phyloP scores from a whole-genome alignment of 2,329 filamentous ascomycete genomes.

The Paecilomyces fulvus region DNA sequence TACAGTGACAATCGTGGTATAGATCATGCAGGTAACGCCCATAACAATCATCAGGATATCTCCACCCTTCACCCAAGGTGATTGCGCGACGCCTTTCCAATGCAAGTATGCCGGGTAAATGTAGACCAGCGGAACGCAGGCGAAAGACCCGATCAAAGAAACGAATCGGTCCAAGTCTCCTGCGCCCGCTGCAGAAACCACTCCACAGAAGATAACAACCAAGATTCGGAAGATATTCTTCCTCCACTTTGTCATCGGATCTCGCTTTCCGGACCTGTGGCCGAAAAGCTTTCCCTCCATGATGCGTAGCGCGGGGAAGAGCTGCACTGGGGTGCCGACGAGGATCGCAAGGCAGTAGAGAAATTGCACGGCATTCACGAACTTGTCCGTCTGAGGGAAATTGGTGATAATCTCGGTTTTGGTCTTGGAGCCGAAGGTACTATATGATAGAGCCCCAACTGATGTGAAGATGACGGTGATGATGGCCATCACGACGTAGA shows the following conservation, averaged over 20 bases:
- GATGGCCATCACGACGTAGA: conserved; percentile 86
- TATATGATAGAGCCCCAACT: conserved; percentile 90
- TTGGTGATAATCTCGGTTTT: conserved; percentile 96
- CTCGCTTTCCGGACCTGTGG: conserved; percentile 89
- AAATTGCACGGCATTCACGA: conserved; percentile 94
- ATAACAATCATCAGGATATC: conserved; percentile 57
- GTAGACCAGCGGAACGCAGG: conserved; percentile 92
- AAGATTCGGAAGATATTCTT: conserved; percentile 97
- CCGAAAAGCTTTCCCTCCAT: conserved; percentile 92
- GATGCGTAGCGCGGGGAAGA: conserved; percentile 96
- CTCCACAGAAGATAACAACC: conserved; percentile 75
- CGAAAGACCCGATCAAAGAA: conserved; percentile 90
- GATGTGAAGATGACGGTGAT: conserved; percentile 85
- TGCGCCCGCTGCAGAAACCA: conserved; percentile 85
- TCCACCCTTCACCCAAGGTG: conserved; percentile 45
- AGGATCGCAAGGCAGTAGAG: conserved; percentile 97
- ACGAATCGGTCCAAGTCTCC: conserved; percentile 97
- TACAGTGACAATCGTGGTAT: conserved; percentile 59
- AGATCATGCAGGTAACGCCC: conserved; percentile 60
- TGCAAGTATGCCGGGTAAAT: conserved; percentile 78
- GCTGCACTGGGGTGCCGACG: conserved; percentile 86
- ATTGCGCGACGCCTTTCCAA: conserved; percentile 56
- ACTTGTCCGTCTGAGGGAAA: conserved; percentile 85
- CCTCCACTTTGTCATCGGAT: conserved; percentile 98
- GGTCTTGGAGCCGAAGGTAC: conserved; percentile 87